Percentiles rank a stretch among this genome's conserved stretches.
phyloP scores from a whole-genome alignment of 768 basidiomycete species.

The Russula ochroleuca region DNA sequence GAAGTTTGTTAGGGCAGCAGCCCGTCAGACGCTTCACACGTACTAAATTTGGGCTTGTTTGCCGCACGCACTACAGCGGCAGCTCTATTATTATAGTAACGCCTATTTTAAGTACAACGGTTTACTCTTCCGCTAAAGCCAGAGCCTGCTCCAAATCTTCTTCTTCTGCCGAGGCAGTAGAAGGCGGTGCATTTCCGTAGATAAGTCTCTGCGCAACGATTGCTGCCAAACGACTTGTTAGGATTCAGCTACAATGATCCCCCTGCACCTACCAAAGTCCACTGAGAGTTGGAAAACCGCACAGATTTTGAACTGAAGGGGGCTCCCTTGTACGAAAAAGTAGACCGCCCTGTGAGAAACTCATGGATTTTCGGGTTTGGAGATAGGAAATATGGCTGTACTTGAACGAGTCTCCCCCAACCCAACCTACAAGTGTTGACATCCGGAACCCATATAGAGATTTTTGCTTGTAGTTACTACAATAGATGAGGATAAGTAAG shows the following conservation, averaged over 20 bases:
- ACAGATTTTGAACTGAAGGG: slow-evolving; percentile 78
- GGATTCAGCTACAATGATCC: slow-evolving; percentile 1
- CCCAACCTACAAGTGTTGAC: slow-evolving; percentile 80
- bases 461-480: slow-evolving; percentile 70
- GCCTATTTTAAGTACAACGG: not conserved
- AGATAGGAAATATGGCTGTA: slow-evolving; percentile 36
- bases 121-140: slow-evolving; percentile 56
- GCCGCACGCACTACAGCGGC: not conserved
- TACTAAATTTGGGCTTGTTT: slow-evolving; percentile 28
- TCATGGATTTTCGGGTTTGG: not conserved
- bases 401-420: slow-evolving; percentile 85
- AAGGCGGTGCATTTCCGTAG: slow-evolving; percentile 69
- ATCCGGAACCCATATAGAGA: slow-evolving; percentile 82
- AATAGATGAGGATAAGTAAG: slow-evolving; percentile 10
- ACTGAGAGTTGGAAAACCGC: slow-evolving; percentile 79
- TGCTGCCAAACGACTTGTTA: slow-evolving; percentile 40
- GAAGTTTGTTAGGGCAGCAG: slow-evolving; percentile 3
- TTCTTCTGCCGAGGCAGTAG: slow-evolving; percentile 43
- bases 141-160: slow-evolving; percentile 76
- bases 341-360: slow-evolving; percentile 56
- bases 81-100: not conserved
- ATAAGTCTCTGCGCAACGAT: slow-evolving; percentile 70
- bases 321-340: slow-evolving; percentile 69
- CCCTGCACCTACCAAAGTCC: slow-evolving; percentile 56
- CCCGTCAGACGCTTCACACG: not conserved